Base-by-base conservation (phyloP, 1,284 basidiomycete genomes). In the Cryptococcus sp. region DNA sequence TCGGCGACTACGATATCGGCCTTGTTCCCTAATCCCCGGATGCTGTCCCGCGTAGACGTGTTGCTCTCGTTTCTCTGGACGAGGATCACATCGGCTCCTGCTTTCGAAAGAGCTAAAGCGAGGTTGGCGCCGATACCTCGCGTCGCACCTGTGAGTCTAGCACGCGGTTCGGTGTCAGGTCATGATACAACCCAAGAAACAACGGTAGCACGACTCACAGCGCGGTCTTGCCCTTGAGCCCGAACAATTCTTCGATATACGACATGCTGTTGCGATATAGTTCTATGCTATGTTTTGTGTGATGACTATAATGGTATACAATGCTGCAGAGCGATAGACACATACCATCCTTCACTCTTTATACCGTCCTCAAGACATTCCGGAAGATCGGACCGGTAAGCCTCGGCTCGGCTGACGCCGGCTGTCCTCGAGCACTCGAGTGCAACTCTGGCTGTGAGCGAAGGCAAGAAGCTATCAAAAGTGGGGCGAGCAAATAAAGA, bases 71-170 rank as follows among this genome's bases (percentile, higher is more conserved):
- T 75, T 61, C 90, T 85, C 68, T 89, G 86, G 54, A 90, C 85
- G 62, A 95, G 84, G 73, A 90, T 88, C 67, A 96, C 80, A 58
- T 86, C 83, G 38, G 93, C 92, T 25, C 93, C 93, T 15, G 82
- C 81, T 67, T 82, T 78, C 30, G 81, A 78, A 13, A 83, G 78
- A 0, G 81, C 81, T 22, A 83, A 61, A 23, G 81, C 81, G 58
- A 78, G 71, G 39, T 67, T 63, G 22, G 74, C 67, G 35, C 76
- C 78, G 61, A 80, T 78, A 46, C 75, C 79, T 48, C 78, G 68
- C 40, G 78, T 78, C n/a, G 68, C 75, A 43, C 77, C 77, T 27
- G 78, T 79, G 65, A 71, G 56, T n/a, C 75, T 77, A 52, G 5
- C n/a, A 42, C 8, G 23, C 16, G n/a, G 17, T 8, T 22, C 42